phyloP scores from a whole-genome alignment of 75 land plant species.

The Picea glauca region DNA sequence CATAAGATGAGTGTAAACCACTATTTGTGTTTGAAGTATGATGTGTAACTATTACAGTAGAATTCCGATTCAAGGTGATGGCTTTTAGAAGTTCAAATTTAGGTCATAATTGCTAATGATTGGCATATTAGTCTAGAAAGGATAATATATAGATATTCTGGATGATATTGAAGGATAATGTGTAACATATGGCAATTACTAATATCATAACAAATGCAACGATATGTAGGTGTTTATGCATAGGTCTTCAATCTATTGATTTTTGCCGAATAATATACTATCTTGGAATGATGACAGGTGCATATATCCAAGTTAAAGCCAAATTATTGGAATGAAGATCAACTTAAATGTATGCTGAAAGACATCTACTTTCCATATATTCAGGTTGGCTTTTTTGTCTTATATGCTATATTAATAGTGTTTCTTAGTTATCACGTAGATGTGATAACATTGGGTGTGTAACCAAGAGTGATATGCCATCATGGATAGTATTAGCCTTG shows the following conservation, averaged over 20 bases:
- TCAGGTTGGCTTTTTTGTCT: constrained; percentile 21
- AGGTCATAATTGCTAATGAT: neutral
- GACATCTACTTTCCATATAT: constrained; percentile 81
- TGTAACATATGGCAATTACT: neutral
- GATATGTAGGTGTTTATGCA: neutral
- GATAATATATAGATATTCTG: neutral
- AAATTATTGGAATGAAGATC: constrained; percentile 22
- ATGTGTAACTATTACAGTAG: too few relatives aligned
- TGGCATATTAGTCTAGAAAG: neutral
- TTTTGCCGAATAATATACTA: neutral
- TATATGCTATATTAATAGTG: too few relatives aligned
- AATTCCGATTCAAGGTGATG: neutral
- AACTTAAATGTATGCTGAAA: constrained; percentile 54
- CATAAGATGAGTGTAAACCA: too few relatives aligned
- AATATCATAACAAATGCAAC: neutral
- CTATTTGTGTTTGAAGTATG: too few relatives aligned
- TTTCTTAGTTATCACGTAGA: too few relatives aligned
- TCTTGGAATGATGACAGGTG: constrained; percentile 9
- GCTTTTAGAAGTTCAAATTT: neutral
- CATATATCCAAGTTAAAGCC: constrained; percentile 35
- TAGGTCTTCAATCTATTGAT: neutral
- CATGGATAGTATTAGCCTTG: too few relatives aligned
- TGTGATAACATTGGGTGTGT: too few relatives aligned
- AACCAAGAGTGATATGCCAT: too few relatives aligned
- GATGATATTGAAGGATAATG: neutral